A percentile compares a stretch with the other conserved stretches of the same genome.
Evolutionary conservation across 352 stramenopile species (phyloP).

Genomic region (Synura sp.): DNA sequence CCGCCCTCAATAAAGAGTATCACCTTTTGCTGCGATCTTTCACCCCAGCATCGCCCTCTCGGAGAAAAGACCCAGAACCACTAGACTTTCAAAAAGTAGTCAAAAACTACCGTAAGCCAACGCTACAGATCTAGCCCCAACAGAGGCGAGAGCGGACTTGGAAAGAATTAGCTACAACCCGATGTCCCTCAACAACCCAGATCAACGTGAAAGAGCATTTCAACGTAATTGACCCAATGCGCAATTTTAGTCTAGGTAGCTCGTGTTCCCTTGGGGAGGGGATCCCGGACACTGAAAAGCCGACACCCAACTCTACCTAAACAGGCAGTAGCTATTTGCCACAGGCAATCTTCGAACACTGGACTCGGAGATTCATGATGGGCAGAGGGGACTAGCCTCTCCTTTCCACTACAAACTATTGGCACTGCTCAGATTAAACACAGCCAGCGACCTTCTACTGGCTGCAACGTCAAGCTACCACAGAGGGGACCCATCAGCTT

Average conservation of each 20-base stretch:
- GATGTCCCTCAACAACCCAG: background rate
- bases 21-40: conserved; percentile 15
- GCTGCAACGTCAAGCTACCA: too few species aligned
- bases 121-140: background rate
- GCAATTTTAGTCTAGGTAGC: background rate
- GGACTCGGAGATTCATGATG: too few species aligned
- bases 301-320: background rate
- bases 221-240: background rate
- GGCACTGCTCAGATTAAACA: too few species aligned
- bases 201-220: background rate
- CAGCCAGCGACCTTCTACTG: too few species aligned
- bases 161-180: background rate
- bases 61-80: background rate
- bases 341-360: background rate
- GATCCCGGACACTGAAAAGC: background rate
- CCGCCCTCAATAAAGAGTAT: too few species aligned
- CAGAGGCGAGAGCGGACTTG: background rate
- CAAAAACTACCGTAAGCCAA: background rate
- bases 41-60: conserved; percentile 1
- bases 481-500: too few species aligned
- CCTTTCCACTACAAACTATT: too few species aligned
- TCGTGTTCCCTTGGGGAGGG: background rate
- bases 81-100: conserved; percentile 11
- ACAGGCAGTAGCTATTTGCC: background rate
- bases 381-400: too few species aligned